Evolutionary conservation across 1,284 basidiomycete genomes (phyloP).

Genomic region (Apiotrichum porosum): DNA sequence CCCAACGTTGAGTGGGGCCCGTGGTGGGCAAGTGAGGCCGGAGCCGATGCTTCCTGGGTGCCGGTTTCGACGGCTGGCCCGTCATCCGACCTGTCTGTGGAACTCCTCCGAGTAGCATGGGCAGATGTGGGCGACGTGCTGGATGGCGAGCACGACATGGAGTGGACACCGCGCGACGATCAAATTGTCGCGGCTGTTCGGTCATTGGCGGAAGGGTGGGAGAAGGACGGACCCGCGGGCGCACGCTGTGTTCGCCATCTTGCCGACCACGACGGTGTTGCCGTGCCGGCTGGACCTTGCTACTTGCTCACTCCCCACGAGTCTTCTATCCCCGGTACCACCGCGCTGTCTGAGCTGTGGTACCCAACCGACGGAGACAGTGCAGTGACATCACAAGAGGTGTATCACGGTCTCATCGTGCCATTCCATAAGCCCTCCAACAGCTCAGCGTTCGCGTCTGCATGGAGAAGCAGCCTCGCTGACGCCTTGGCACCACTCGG

Average conservation of each 20-base stretch:
- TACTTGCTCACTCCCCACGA: constrained; percentile 22
- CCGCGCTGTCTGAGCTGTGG: constrained; percentile 3
- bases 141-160: constrained; percentile 22
- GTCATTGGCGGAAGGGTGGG: constrained; percentile 17
- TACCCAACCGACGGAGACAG: not conserved
- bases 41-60: constrained; percentile 13
- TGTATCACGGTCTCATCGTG: constrained; percentile 30
- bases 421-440: constrained; percentile 26
- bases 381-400: constrained; percentile 2
- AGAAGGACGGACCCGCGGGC: constrained; percentile 16
- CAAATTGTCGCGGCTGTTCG: constrained; percentile 6
- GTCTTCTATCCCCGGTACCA: constrained; percentile 2
- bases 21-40: constrained; percentile 33
- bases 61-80: not conserved
- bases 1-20: constrained; percentile 35
- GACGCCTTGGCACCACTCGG: constrained; percentile 16
- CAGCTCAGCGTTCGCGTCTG: constrained; percentile 17
- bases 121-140: constrained; percentile 41
- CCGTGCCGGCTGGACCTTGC: constrained; percentile 20
- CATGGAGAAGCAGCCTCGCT: constrained; percentile 21
- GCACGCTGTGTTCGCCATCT: constrained; percentile 32
- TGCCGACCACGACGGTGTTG: constrained; percentile 4
- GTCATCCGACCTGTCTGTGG: constrained; percentile 10
- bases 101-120: constrained; percentile 38
- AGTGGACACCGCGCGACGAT: constrained; percentile 10